Base-by-base conservation (phyloP, 2,329 filamentous ascomycete species). In the Zymoseptoria passerinii region DNA sequence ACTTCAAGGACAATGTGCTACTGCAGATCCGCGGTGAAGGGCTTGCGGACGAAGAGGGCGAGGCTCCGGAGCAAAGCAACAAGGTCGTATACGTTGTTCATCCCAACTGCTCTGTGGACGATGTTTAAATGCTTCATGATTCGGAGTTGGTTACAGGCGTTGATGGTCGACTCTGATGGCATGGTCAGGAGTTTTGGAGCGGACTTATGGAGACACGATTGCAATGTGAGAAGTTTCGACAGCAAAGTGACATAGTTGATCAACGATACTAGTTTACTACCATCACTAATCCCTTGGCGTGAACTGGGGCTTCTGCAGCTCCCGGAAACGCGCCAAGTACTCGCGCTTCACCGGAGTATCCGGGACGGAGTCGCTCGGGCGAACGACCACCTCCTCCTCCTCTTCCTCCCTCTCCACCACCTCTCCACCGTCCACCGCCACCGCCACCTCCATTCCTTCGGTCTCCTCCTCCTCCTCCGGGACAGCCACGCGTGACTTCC, bases 81-180 rank as follows among this genome's bases (percentile, higher is more conserved):
- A 79, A 78, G 68, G 78, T 88, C 4, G 82, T 94, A 55, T 99
- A 96, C 71, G 88, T 96, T 27, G 72, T 99, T 65, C 94, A 99
- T 76, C 94, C 94, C 59, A 97, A 97, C 76, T 95, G 90, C 71
- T 89, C 89, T 0, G 80, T 95, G 8, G 92, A 96, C 64, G 78
- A 80, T 28, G 56, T 63, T 54, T 63, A 58, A 56, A n/a, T 44
- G 35, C 35, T 44, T 44, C 35, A 44, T 44, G 35, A 44, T 44
- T 44, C 13, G 13, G n/a, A 16, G 16, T n/a, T 44, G 35, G 35
- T 44, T n/a, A n/a, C 35, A n/a, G 35, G 35, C 35, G 35, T 44
- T 16, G 13, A 44, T 7, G 35, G 16, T 44, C n/a, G 35, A 7
- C 13, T 6, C 35, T n/a, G 35, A 44, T n/a, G 16, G 13, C 35